Evolutionary conservation across 1,139 yeast genomes (phyloP).

Genomic region (Suhomyces maxii): DNA sequence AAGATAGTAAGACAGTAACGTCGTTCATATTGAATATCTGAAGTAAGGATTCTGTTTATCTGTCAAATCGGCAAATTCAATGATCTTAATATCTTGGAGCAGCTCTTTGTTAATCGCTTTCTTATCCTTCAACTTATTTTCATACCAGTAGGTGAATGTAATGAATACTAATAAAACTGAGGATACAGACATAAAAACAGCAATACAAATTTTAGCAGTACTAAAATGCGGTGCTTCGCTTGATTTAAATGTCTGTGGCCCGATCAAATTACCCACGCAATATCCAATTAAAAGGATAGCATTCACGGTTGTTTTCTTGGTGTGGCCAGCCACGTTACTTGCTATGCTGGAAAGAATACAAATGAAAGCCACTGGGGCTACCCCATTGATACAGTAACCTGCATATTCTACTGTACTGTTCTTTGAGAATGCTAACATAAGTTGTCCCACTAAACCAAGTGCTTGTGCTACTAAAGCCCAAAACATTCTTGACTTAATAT

Average conservation of each 20-base stretch:
- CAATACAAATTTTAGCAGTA: slow-evolving; percentile 47
- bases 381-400: slow-evolving; percentile 12
- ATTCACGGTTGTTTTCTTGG: slow-evolving; percentile 64
- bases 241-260: slow-evolving; percentile 65
- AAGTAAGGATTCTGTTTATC: slow-evolving; percentile 66
- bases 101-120: slow-evolving; percentile 15
- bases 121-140: slow-evolving; percentile 43
- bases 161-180: slow-evolving; percentile 21
- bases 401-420: slow-evolving; percentile 8
- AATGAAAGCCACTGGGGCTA: slow-evolving; percentile 44
- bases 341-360: slow-evolving; percentile 50
- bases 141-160: slow-evolving; percentile 35
- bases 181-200: slow-evolving; percentile 42
- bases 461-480: slow-evolving; percentile 42
- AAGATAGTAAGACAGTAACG: too few species aligned
- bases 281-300: slow-evolving; percentile 62
- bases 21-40: slow-evolving; percentile 35
- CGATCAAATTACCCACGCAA: slow-evolving; percentile 67
- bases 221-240: slow-evolving; percentile 53
- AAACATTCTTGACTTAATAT: slow-evolving; percentile 27
- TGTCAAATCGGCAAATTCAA: slow-evolving; percentile 61
- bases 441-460: slow-evolving; percentile 37
- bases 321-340: slow-evolving; percentile 68
- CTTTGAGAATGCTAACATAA: slow-evolving; percentile 50
- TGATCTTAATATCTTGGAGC: slow-evolving; percentile 39